Evolutionary conservation across 495 filamentous ascomycete species (phyloP).

Genomic region (Daldinia concentrica): DNA sequence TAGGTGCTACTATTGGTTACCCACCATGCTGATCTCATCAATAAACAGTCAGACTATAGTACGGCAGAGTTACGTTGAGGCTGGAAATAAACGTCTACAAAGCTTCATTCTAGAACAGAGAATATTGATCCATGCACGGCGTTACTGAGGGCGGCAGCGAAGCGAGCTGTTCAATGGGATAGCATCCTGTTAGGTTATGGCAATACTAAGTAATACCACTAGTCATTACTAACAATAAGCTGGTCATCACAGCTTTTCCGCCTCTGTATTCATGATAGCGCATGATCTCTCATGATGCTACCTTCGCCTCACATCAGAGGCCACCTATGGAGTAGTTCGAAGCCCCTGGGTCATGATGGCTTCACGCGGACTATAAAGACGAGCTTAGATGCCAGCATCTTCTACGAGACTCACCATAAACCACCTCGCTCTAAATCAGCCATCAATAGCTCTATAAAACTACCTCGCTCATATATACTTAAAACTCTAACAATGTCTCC

Average conservation of each 20-base stretch:
- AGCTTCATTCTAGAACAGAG: slow-evolving; percentile 1
- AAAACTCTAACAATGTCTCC: slow-evolving; percentile 32
- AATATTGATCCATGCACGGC: neutral
- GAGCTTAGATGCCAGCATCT: neutral
- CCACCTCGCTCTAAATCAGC: neutral
- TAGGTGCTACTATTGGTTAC: neutral
- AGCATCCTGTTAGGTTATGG: neutral
- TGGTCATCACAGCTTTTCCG: neutral
- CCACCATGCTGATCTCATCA: slow-evolving; percentile 6
- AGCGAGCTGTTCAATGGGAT: neutral
- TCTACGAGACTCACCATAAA: neutral
- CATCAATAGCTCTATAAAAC: neutral
- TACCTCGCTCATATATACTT: neutral
- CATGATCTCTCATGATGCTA: slow-evolving; percentile 9
- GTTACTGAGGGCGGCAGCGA: slow-evolving; percentile 1
- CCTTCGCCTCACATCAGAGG: neutral
- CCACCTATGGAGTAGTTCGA: neutral
- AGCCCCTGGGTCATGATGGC: neutral
- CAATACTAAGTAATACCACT: neutral
- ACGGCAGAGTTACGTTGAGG: neutral
- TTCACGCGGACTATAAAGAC: slow-evolving; percentile 2
- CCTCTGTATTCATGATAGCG: neutral
- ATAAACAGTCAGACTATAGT: slow-evolving; percentile 10
- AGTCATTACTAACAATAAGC: neutral
- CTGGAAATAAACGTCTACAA: slow-evolving; percentile 2